These are phyloP conservation scores for Cicer pinnatifidum DNA, from an alignment of 306 rosid species.

Conservation along the genomic window DNA sequence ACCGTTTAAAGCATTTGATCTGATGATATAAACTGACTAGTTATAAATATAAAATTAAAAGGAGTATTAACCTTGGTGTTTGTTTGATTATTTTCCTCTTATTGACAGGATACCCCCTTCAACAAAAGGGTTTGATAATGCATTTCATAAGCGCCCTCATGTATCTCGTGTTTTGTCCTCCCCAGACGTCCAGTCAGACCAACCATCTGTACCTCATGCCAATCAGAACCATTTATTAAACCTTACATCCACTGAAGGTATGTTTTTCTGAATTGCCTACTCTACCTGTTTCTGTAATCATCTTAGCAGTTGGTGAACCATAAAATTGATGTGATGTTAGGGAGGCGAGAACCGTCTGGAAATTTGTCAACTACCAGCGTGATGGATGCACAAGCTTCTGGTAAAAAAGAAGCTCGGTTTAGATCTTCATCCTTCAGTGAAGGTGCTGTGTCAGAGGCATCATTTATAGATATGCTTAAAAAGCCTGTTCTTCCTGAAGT, in stretches of 20 bases:
- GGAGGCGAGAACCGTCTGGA: conserved; percentile 50
- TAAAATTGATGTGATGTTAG: conserved; percentile 37
- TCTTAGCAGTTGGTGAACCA: conserved; percentile 20
- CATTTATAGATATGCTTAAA: conserved; percentile 74
- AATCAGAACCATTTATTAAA: conserved; percentile 49
- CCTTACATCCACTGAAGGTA: conserved; percentile 52
- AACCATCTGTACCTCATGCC: conserved; percentile 48
- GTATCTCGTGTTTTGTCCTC: conserved; percentile 61
- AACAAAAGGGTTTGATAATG: conserved; percentile 58
- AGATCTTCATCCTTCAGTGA: conserved; percentile 64
- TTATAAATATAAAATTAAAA: background rate
- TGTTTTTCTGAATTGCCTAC: conserved; percentile 2
- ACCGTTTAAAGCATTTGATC: too few species aligned
- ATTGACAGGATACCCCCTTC: conserved; percentile 54
- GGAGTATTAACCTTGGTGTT: conserved; percentile 8
- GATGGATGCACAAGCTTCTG: conserved; percentile 54
- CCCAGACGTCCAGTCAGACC: conserved; percentile 64
- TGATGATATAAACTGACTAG: background rate
- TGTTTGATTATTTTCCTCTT: conserved; percentile 43
- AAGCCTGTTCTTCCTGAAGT: conserved; percentile 58
- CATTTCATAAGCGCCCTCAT: conserved; percentile 53
- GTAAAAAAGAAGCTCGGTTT: conserved; percentile 57
- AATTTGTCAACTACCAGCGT: conserved; percentile 44
- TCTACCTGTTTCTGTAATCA: background rate
- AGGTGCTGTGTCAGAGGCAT: conserved; percentile 64